These are phyloP conservation scores for Microsporum canis DNA, from an alignment of 2,329 filamentous ascomycete genomes.

Conservation along the genomic window DNA sequence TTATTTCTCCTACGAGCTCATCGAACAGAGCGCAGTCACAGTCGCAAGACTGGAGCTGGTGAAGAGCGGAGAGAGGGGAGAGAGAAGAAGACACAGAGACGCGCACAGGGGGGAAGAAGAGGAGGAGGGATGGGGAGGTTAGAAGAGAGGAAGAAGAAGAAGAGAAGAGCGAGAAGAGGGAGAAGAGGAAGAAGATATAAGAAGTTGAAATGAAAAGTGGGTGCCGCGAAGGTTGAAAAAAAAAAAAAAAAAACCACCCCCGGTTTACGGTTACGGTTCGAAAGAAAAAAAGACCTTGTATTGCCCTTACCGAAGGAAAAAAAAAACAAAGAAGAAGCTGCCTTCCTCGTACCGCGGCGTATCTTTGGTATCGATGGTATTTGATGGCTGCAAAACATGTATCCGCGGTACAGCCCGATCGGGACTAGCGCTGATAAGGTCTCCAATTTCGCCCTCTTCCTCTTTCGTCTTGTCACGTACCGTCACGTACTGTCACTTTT, in stretches of 20 bases:
- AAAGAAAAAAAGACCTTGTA: background rate
- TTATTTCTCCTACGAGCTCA: background rate
- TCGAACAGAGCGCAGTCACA: background rate
- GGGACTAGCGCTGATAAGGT: background rate
- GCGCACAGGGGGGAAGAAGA: constrained; percentile 1
- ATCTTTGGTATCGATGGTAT: background rate
- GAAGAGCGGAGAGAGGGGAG: background rate
- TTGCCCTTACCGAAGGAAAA: background rate
- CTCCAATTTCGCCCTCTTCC: no score
- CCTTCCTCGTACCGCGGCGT: background rate
- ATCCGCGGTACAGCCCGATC: background rate
- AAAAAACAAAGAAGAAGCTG: no score
- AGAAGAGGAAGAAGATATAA: constrained; percentile 10
- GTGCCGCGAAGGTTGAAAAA: background rate
- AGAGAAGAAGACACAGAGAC: background rate
- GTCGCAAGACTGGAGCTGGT: background rate
- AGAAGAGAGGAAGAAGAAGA: background rate
- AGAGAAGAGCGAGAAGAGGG: constrained; percentile 3
- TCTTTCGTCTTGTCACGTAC: no score
- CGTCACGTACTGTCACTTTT: no score
- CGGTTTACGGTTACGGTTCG: no score
- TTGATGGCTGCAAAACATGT: constrained; percentile 5
- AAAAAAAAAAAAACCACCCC: no score
- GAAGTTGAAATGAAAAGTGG: constrained; percentile 12
- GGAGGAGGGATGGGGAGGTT: constrained; percentile 3